Base-by-base conservation (phyloP, 2,329 filamentous ascomycete genomes). In the Diaporthe australafricana region DNA sequence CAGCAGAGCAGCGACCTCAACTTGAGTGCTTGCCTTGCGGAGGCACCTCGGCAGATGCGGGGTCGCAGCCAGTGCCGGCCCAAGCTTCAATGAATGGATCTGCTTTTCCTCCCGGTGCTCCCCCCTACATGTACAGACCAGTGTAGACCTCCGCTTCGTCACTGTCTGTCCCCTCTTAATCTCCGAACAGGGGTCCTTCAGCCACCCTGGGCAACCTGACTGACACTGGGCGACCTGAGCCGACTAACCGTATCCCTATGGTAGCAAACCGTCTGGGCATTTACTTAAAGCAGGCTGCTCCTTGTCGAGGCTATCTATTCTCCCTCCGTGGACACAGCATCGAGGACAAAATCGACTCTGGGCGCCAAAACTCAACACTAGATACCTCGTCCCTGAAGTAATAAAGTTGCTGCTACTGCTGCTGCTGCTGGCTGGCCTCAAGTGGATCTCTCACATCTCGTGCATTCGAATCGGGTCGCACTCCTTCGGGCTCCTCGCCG, bases 201-300 rank as follows among this genome's bases (percentile, higher is more conserved):
- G 57, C 57, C 57, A 63, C 40, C 57, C 48, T 63, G 57, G 57
- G 25, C 57, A 40, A 32, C 57, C 57, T 63, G 57, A 48, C 57
- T 48, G 57, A 38, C 40, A 27, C 57, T 63, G 57, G 57, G 57
- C 57, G 57, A 32, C 17, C 57, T 63, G 57, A 63, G 57, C 57
- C 57, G 57, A 35, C 57, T 63, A 63, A 27, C 57, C 60, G 60
- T 63, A 20, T 17, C 30, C 42, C n/a, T 35, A 20, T 25, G 25
- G 32, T 12, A 63, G 20, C 30, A 3, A n/a, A 63, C 7, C 42
- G 16, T 22, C 60, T 48, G 57, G 40, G 57, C 57, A 48, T 63
- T 63, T 48, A 63, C 60, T 63, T 63, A 63, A 63, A 27, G 30
- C 60, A 63, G 27, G 42, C 60, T 25, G 42, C 60, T 63, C 60